phyloP scores from a whole-genome alignment of 1,139 yeast species.

The Pichia sp. region DNA sequence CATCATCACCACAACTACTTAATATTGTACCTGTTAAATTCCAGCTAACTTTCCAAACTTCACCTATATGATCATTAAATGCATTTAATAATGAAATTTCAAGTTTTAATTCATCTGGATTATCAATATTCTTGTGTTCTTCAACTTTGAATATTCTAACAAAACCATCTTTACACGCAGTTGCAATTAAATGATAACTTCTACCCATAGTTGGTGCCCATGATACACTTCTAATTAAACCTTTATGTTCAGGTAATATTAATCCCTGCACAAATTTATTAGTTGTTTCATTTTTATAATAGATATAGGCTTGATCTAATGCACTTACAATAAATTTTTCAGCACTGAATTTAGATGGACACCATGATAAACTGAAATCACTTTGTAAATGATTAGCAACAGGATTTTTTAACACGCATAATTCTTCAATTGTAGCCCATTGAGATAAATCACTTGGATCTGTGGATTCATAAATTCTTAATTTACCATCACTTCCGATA shows the following conservation, averaged over 20 bases:
- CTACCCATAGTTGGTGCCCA: slow-evolving; percentile 99
- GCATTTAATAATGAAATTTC: slow-evolving; percentile 47
- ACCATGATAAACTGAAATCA: slow-evolving; percentile 86
- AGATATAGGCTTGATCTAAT: slow-evolving; percentile 78
- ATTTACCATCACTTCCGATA: slow-evolving; percentile 84
- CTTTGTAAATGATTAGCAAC: slow-evolving; percentile 73
- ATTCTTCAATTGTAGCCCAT: slow-evolving; percentile 77
- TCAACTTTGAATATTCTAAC: slow-evolving; percentile 77
- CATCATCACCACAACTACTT: slow-evolving; percentile 95
- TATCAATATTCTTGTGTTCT: slow-evolving; percentile 30
- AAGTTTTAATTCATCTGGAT: slow-evolving; percentile 10
- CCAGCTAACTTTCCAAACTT: slow-evolving; percentile 97
- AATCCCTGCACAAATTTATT: slow-evolving; percentile 40
- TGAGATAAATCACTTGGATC: slow-evolving; percentile 80
- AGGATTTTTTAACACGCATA: slow-evolving; percentile 56
- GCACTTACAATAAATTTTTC: slow-evolving; percentile 85
- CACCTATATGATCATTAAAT: slow-evolving; percentile 40
- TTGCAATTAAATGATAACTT: slow-evolving; percentile 80
- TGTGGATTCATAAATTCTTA: slow-evolving; percentile 79
- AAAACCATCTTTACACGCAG: slow-evolving; percentile 92
- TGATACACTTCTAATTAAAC: slow-evolving; percentile 79
- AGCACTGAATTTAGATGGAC: slow-evolving; percentile 77
- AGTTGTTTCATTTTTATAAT: slow-evolving; percentile 45
- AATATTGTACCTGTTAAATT: slow-evolving; percentile 87
- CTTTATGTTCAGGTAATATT: slow-evolving; percentile 69